phyloP scores from a whole-genome alignment of 78 protist genomes.

The Dictyostelium brefeldianum region DNA sequence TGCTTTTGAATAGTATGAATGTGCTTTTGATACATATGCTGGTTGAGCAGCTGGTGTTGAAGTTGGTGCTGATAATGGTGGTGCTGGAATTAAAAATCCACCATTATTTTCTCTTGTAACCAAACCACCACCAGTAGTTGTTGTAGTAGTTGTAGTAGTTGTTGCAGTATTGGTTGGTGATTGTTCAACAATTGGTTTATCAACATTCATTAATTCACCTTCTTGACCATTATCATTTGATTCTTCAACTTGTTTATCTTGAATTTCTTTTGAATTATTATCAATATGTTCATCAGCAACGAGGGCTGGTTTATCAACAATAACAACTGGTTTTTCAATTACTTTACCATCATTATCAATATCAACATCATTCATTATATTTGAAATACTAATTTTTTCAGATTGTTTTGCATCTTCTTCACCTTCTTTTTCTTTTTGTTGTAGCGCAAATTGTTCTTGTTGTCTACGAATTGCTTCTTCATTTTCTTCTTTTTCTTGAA shows the following conservation, averaged over 20 bases:
- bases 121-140: background rate
- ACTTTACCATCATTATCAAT: background rate
- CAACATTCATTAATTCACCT: too few relatives aligned
- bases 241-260: background rate
- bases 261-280: constrained; percentile 46
- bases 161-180: background rate
- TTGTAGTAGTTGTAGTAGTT: background rate
- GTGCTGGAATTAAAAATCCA: background rate
- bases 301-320: background rate
- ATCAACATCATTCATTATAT: constrained; percentile 12
- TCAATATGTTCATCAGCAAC: background rate
- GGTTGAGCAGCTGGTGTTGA: background rate
- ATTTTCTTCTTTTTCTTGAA: constrained; percentile 48
- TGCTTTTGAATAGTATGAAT: constrained; percentile 76
- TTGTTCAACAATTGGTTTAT: too few relatives aligned
- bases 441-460: constrained; percentile 1
- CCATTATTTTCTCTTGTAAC: background rate
- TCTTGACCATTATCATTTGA: background rate
- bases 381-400: constrained; percentile 4
- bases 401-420: background rate
- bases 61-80: background rate
- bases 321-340: background rate
- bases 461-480: constrained; percentile 20
- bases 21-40: constrained; percentile 52
- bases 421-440: constrained; percentile 20